Conservation (phyloP, 2,329 filamentous ascomycete species). For the Penicillium sp. region DNA sequence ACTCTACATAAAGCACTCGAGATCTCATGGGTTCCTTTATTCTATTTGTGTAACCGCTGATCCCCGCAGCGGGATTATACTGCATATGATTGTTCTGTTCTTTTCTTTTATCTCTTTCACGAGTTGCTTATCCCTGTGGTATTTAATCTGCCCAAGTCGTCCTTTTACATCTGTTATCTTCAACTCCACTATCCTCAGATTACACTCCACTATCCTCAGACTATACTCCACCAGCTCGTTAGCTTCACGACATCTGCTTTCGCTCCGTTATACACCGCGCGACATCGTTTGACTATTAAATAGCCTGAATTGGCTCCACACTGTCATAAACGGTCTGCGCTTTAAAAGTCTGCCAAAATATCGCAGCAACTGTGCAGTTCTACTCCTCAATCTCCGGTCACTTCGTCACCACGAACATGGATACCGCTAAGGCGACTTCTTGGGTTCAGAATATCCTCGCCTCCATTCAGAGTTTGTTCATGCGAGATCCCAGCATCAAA, state of each 20-base stretch:
- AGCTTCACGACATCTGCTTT: not conserved
- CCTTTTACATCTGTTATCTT: not conserved
- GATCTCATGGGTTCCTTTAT: not conserved
- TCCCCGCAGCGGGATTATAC: not conserved
- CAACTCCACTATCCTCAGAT: not conserved
- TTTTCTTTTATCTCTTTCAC: not conserved
- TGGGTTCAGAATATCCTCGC: constrained; percentile 12
- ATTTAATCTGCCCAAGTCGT: not conserved
- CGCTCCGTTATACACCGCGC: too few species aligned
- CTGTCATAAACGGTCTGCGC: not conserved
- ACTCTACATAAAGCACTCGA: not conserved
- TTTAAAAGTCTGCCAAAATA: not conserved
- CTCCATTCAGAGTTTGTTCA: constrained; percentile 13
- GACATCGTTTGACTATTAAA: not conserved
- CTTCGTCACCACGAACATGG: not conserved
- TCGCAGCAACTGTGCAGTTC: not conserved
- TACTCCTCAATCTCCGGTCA: not conserved
- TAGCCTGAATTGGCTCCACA: not conserved
- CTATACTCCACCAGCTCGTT: not conserved
- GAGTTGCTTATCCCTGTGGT: not conserved
- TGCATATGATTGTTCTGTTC: not conserved
- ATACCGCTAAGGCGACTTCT: not conserved
- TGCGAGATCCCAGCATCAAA: not conserved
- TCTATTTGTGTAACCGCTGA: not conserved
- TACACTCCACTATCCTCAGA: too few species aligned